Conservation (phyloP, 805 yeast species). For the Teunomyces pallodes region DNA sequence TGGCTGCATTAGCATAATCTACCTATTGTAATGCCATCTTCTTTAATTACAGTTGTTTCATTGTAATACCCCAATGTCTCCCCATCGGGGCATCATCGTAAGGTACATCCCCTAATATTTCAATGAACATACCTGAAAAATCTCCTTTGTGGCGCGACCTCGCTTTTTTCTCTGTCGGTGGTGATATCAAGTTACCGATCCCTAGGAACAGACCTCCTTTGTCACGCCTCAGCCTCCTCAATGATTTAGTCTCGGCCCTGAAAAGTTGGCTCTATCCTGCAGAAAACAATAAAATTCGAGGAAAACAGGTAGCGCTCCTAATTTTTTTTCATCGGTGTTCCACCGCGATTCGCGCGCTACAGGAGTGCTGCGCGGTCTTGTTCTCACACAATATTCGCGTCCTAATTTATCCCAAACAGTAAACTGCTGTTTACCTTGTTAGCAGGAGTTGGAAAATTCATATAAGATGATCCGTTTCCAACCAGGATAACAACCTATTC, state of each 20-base stretch:
- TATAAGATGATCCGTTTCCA: slow-evolving; percentile 1
- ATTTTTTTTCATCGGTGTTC: not conserved
- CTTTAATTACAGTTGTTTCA: not conserved
- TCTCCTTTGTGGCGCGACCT: not conserved
- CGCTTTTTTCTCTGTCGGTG: not conserved
- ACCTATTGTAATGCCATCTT: not conserved
- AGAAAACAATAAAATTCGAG: not conserved
- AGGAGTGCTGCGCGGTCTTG: slow-evolving; percentile 6
- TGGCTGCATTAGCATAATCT: not conserved
- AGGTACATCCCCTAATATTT: not conserved
- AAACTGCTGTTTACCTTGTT: slow-evolving; percentile 4
- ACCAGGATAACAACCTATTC: not conserved
- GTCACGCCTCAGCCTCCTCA: not conserved
- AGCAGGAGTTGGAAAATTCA: slow-evolving; percentile 4
- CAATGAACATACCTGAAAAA: not conserved
- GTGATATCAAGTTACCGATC: not conserved
- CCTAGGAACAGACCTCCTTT: not conserved
- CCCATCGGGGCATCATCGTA: not conserved
- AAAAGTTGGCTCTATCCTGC: slow-evolving; percentile 1
- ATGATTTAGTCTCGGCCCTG: slow-evolving; percentile 3
- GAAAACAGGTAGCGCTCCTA: not conserved
- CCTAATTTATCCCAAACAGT: slow-evolving; percentile 3
- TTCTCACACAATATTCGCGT: slow-evolving; percentile 1
- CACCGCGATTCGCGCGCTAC: not conserved
- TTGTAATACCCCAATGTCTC: not conserved